A percentile compares a stretch with the other conserved stretches of the same genome.
Evolutionary conservation across 495 filamentous ascomycete genomes (phyloP).

Genomic region (Paragyromitra xinjiangensis): DNA sequence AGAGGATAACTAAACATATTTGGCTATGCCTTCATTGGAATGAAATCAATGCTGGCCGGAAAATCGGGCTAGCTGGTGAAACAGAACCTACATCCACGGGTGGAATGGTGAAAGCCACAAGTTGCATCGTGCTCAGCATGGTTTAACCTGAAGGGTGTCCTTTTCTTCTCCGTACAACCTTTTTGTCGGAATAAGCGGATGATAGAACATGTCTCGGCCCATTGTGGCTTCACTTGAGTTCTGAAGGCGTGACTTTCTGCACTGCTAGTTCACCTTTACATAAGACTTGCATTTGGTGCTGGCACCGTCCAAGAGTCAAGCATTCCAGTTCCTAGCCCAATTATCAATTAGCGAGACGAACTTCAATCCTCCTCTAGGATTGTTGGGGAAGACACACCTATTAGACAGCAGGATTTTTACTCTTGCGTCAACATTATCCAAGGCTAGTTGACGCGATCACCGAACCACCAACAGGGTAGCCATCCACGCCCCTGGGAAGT

Average conservation of each 20-base stretch:
- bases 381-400: constrained; percentile 12
- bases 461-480: constrained; percentile 16
- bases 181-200: neutral
- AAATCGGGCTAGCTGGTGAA: too few species aligned
- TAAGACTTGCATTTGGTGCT: neutral
- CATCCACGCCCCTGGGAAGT: constrained; percentile 19
- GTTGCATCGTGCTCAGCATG: neutral
- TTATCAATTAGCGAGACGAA: constrained; percentile 19
- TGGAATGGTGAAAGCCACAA: neutral
- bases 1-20: neutral
- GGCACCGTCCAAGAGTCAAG: constrained; percentile 1
- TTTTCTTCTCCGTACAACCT: neutral
- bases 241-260: constrained; percentile 1
- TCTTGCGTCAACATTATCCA: constrained; percentile 34
- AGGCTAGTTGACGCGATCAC: constrained; percentile 14
- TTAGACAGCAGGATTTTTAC: constrained; percentile 16
- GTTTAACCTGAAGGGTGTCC: constrained; percentile 2
- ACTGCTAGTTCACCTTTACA: neutral
- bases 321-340: constrained; percentile 8
- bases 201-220: neutral
- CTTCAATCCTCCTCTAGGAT: neutral
- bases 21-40: neutral
- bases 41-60: neutral
- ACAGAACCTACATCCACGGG: neutral
- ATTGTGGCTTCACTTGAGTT: neutral